Base-by-base conservation (phyloP, 768 basidiomycete genomes). In the Agrocybe pediades region DNA sequence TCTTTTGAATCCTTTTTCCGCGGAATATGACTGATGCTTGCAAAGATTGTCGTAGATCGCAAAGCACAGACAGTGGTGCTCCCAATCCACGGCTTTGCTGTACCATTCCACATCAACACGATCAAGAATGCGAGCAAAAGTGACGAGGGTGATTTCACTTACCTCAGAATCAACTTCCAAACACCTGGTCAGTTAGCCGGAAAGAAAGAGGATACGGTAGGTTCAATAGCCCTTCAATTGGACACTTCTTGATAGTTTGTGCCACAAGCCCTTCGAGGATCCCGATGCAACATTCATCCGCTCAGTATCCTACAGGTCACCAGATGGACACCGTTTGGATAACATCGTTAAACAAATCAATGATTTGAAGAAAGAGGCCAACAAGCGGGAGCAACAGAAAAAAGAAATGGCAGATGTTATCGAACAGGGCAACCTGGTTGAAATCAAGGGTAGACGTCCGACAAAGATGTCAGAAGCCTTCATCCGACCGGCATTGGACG, bases 371-470 rank as follows among this genome's bases (percentile, higher is more conserved):
- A 98, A 97, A 70, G 91, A 94, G 52, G 94, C 94, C 41, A 95
- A 93, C 68, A 99, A 98, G 74, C 84, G 93, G 26, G 97, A 98
- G 67, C 93, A 93, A 54, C 95, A 98, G 71, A 91, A 92, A 80
- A 97, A 95, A 70, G 95, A 98, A 68, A 87, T 98, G 86, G 96
- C 96, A 2, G 96, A 99, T 64, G 96, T 98, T 41, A 83, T 98
- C 44, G 94, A 98, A 68, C 97, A 99, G 76, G 97, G 88, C 52
- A 85, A 82, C 46, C 79, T 98, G 13, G 74, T 89, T 44, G 97
- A 98, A 71, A 71, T 96, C 53, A 96, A 92, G 71, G 92, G 93
- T 53, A 80, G 92, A 56, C 79, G 92, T 56, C 94, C 96, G 15
- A 80, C 81, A 54, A 91, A 89, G 63, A 82, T 98, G 63, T 86